Percentiles rank a stretch among this genome's conserved stretches.
These are phyloP conservation scores for Suaeda aralocaspica DNA, from an alignment of 148 eudicot species.

Conservation along the genomic window DNA sequence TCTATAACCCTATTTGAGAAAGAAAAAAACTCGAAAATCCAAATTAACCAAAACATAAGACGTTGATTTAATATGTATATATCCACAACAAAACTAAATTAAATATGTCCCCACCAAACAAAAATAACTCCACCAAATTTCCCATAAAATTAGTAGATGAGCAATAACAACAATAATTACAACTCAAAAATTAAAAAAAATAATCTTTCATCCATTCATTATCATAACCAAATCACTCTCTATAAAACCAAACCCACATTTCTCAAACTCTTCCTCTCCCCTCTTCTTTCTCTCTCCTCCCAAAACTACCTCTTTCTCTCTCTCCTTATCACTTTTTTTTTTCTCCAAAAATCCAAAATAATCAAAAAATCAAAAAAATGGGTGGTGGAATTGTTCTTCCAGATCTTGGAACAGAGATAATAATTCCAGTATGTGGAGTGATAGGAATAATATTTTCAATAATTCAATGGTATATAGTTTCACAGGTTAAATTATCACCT, in stretches of 20 bases:
- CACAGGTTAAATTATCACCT: conserved; percentile 51
- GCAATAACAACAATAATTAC: no score
- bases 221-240: neutral
- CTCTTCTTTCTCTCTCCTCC: neutral
- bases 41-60: no score
- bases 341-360: neutral
- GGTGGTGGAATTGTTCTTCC: conserved; percentile 46
- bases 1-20: no score
- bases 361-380: conserved; percentile 23
- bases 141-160: no score
- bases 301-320: conserved; percentile 1
- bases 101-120: no score
- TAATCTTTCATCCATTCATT: no score
- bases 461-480: conserved; percentile 69
- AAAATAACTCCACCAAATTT: no score
- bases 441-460: conserved; percentile 72
- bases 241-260: conserved; percentile 11
- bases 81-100: no score
- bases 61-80: no score
- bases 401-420: conserved; percentile 74
- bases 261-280: neutral
- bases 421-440: conserved; percentile 69
- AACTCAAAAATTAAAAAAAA: no score
- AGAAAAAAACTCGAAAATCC: no score
- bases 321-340: neutral